Percentiles rank a stretch among this genome's conserved stretches.
Conservation (phyloP, 148 eudicot species). For the Polygonum maritimum region DNA sequence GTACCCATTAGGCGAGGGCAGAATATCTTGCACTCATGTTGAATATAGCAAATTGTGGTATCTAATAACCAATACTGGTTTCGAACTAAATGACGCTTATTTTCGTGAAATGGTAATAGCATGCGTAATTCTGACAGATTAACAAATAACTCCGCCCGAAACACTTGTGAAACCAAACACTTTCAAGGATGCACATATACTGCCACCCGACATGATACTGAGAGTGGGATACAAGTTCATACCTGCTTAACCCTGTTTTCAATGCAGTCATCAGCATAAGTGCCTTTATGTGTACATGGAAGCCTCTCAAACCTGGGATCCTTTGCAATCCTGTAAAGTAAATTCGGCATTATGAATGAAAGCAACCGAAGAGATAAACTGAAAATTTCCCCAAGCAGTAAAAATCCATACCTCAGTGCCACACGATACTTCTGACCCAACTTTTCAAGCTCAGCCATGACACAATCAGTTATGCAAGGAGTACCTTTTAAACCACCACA, state of each 20-base stretch:
- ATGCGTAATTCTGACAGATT: neutral
- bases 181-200: neutral
- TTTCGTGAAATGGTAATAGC: neutral
- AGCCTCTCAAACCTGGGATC: constrained; percentile 97
- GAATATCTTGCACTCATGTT: neutral
- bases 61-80: neutral
- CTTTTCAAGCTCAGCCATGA: constrained; percentile 98
- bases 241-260: constrained; percentile 92
- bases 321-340: constrained; percentile 70
- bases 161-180: neutral
- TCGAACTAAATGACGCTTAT: neutral
- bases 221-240: neutral
- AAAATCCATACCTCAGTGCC: constrained; percentile 60
- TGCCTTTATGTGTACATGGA: constrained; percentile 89
- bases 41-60: neutral
- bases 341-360: neutral
- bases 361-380: neutral
- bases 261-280: constrained; percentile 98
- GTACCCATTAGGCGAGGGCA: neutral
- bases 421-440: constrained; percentile 90
- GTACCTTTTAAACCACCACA: constrained; percentile 43
- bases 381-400: neutral
- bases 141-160: constrained; percentile 9
- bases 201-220: neutral
- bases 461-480: constrained; percentile 97